Evolutionary conservation across 768 basidiomycete species (phyloP).

Genomic region (Tubosaeta sp.): DNA sequence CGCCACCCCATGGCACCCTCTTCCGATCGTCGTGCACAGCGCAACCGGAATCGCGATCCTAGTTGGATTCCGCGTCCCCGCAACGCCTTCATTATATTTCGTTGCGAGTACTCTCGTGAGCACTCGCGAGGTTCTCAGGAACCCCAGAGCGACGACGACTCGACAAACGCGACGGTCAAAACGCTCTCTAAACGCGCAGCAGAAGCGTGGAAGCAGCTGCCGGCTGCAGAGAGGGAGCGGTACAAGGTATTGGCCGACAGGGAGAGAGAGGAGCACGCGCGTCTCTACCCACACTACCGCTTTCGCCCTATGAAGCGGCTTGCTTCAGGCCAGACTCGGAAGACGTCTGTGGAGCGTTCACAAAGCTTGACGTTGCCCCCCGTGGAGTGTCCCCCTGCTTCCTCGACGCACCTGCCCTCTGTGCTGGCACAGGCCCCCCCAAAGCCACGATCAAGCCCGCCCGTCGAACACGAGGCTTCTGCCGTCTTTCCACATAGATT

Average conservation of each 20-base stretch:
- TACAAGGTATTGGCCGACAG: slow-evolving; percentile 52
- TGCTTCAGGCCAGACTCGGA: slow-evolving; percentile 14
- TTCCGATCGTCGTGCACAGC: slow-evolving; percentile 37
- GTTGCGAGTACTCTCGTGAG: slow-evolving; percentile 55
- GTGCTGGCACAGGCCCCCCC: slow-evolving; percentile 9
- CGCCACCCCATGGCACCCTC: slow-evolving; percentile 26
- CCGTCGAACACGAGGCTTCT: neutral
- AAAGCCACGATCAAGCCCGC: slow-evolving; percentile 1
- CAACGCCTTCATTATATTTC: slow-evolving; percentile 71
- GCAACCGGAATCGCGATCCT: slow-evolving; percentile 44
- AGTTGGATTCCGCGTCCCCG: slow-evolving; percentile 64
- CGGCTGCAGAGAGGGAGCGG: slow-evolving; percentile 41
- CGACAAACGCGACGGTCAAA: slow-evolving; percentile 34
- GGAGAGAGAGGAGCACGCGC: slow-evolving; percentile 55
- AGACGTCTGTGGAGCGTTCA: slow-evolving; percentile 13
- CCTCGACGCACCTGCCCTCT: slow-evolving; percentile 10
- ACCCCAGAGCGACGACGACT: slow-evolving; percentile 27
- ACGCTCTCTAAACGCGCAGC: slow-evolving; percentile 74
- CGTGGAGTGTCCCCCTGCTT: slow-evolving; percentile 2
- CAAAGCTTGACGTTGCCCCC: neutral
- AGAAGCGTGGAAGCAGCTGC: slow-evolving; percentile 66
- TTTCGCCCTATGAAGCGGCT: slow-evolving; percentile 52
- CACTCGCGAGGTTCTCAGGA: slow-evolving; percentile 37
- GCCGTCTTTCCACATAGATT: neutral
- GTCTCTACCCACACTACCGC: slow-evolving; percentile 57